phyloP scores from a whole-genome alignment of 352 stramenopile species.

The Stephanocyclus meneghinianus region DNA sequence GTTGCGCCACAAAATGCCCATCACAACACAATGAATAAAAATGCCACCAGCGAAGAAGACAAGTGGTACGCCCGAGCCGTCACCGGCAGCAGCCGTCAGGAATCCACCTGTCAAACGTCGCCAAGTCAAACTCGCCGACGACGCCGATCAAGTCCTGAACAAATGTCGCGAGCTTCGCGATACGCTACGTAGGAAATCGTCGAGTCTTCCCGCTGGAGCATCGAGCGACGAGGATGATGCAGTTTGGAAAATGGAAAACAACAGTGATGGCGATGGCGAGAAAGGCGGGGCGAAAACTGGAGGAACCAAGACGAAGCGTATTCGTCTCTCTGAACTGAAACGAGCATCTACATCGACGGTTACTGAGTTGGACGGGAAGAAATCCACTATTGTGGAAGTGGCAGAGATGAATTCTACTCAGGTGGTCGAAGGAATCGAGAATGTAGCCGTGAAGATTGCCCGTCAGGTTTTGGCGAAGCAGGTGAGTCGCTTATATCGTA shows the following conservation, averaged over 20 bases:
- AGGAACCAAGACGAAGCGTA: conserved; percentile 23
- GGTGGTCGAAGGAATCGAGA: conserved; percentile 85
- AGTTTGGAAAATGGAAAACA: conserved; percentile 18
- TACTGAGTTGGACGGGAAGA: not conserved
- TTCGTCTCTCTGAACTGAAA: conserved; percentile 35
- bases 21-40: not conserved
- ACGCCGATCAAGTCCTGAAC: conserved; percentile 74
- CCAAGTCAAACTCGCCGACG: conserved; percentile 60
- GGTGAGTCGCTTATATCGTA: conserved; percentile 4
- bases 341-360: not conserved
- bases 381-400: conserved; percentile 77
- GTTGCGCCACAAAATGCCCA: too few species aligned
- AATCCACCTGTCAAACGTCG: conserved; percentile 24
- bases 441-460: conserved; percentile 77
- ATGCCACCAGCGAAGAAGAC: not conserved
- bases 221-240: conserved; percentile 22
- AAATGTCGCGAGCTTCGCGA: conserved; percentile 74
- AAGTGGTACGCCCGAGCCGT: not conserved
- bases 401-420: conserved; percentile 73
- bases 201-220: not conserved
- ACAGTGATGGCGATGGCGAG: conserved; percentile 5
- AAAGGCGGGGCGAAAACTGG: conserved; percentile 6
- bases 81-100: not conserved
- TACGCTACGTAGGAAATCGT: conserved; percentile 40
- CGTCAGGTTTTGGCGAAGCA: conserved; percentile 62